A percentile compares a stretch with the other conserved stretches of the same genome.
phyloP scores from a whole-genome alignment of 2,329 filamentous ascomycete genomes.

The Alternaria conjuncta region DNA sequence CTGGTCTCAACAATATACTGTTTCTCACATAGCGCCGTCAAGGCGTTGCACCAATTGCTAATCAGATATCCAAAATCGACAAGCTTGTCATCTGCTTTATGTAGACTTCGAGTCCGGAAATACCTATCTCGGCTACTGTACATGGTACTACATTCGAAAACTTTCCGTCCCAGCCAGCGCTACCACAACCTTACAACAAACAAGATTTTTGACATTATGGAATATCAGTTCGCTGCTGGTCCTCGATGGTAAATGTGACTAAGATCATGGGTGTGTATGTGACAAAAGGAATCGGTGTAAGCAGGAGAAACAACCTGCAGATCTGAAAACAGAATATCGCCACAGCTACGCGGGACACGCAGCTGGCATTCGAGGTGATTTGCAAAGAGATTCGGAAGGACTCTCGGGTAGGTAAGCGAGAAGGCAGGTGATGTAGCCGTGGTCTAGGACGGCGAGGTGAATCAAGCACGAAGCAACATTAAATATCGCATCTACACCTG shows the following conservation, averaged over 20 bases:
- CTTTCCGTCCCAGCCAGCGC: not conserved
- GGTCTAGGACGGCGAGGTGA: not conserved
- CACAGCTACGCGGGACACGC: not conserved
- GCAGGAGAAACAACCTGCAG: not conserved
- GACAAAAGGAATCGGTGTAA: not conserved
- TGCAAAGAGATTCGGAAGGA: not conserved
- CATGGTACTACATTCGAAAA: slow-evolving; percentile 2
- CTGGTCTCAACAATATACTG: not conserved
- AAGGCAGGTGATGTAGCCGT: not conserved
- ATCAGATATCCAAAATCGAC: not conserved
- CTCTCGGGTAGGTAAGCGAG: not conserved
- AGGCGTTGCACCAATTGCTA: not conserved
- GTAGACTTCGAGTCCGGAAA: not conserved
- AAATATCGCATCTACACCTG: slow-evolving; percentile 23
- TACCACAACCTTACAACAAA: not conserved
- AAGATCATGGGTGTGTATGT: not conserved
- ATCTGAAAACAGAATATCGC: not conserved
- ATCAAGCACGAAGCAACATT: slow-evolving; percentile 1
- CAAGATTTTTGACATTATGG: not conserved
- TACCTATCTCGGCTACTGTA: not conserved
- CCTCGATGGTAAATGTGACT: not conserved
- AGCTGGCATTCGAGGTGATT: not conserved
- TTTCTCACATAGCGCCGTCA: not conserved
- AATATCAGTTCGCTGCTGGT: not conserved
- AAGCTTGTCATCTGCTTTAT: not conserved